Percentiles rank a stretch among this genome's conserved stretches.
Conservation (phyloP, 2,329 filamentous ascomycete genomes). For the Nigrospora sphaerica region DNA sequence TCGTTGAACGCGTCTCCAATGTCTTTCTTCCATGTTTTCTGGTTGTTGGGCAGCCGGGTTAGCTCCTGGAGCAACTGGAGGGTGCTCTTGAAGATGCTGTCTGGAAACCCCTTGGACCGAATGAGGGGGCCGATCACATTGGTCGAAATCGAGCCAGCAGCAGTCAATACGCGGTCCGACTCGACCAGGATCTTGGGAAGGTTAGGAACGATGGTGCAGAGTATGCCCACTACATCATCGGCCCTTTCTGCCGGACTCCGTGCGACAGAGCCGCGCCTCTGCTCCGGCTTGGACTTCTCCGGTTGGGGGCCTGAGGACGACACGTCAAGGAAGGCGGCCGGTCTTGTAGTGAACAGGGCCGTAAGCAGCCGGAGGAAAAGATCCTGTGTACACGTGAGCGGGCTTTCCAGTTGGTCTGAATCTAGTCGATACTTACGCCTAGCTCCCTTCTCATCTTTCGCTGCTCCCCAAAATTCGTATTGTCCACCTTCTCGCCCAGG, state of each 20-base stretch:
- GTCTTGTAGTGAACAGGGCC: conserved; percentile 88
- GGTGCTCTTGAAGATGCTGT: conserved; percentile 67
- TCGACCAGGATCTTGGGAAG: conserved; percentile 80
- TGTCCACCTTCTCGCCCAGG: conserved; percentile 90
- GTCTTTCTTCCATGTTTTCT: conserved; percentile 91
- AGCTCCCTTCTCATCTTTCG: conserved; percentile 85
- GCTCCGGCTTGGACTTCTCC: conserved; percentile 31
- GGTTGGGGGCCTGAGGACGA: conserved; percentile 24
- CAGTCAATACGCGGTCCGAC: conserved; percentile 72
- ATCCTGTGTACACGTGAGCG: conserved; percentile 51
- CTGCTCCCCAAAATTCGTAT: conserved; percentile 95
- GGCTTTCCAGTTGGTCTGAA: neutral
- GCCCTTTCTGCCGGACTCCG: conserved; percentile 40
- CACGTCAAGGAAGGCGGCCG: conserved; percentile 61
- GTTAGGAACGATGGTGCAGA: conserved; percentile 72
- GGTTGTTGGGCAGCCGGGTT: conserved; percentile 67
- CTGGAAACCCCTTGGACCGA: conserved; percentile 78
- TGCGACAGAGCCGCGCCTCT: conserved; percentile 20
- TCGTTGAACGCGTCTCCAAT: conserved; percentile 90
- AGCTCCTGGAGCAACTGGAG: conserved; percentile 71
- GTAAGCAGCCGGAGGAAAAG: conserved; percentile 81
- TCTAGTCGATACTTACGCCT: conserved; percentile 51
- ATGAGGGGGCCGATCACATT: conserved; percentile 78
- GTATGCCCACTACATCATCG: conserved; percentile 72
- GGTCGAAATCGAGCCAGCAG: conserved; percentile 72